Percentiles rank a stretch among this genome's conserved stretches.
phyloP scores from a whole-genome alignment of 2,329 filamentous ascomycete species.

The Chalaropsis thielavioides region DNA sequence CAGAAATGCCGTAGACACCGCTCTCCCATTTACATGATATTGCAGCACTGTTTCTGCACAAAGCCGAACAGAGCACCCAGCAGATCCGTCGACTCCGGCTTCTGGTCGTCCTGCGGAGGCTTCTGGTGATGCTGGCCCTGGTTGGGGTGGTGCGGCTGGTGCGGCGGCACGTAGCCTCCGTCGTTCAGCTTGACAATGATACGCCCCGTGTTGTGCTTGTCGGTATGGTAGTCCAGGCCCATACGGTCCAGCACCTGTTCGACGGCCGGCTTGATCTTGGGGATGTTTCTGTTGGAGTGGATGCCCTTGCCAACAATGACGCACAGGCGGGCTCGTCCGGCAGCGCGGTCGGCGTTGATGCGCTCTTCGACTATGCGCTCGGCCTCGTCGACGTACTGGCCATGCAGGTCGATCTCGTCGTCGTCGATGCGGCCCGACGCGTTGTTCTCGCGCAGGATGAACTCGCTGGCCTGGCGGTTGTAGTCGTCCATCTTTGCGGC shows the following conservation, averaged over 20 bases:
- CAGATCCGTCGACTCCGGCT: slow-evolving; percentile 30
- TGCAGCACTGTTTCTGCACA: slow-evolving; percentile 55
- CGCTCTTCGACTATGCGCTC: slow-evolving; percentile 78
- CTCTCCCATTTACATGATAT: slow-evolving; percentile 48
- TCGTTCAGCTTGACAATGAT: slow-evolving; percentile 81
- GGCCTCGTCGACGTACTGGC: slow-evolving; percentile 80
- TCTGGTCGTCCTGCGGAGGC: slow-evolving; percentile 20
- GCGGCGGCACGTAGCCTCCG: slow-evolving; percentile 41
- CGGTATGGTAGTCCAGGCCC: slow-evolving; percentile 68
- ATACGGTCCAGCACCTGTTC: slow-evolving; percentile 74
- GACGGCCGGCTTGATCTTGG: slow-evolving; percentile 92
- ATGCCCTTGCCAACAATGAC: slow-evolving; percentile 95
- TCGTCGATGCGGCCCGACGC: slow-evolving; percentile 54
- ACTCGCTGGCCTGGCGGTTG: slow-evolving; percentile 83
- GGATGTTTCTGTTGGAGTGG: slow-evolving; percentile 65
- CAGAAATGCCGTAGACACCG: neutral
- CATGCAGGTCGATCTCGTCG: slow-evolving; percentile 89
- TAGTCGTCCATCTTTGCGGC: slow-evolving; percentile 73
- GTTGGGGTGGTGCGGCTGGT: slow-evolving; percentile 25
- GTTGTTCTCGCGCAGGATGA: slow-evolving; percentile 93
- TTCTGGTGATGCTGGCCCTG: slow-evolving; percentile 14
- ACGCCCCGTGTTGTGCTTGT: slow-evolving; percentile 66
- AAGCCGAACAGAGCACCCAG: slow-evolving; percentile 25
- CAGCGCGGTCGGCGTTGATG: slow-evolving; percentile 60
- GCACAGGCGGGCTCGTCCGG: slow-evolving; percentile 70